These are phyloP conservation scores for Cadophora luteo-olivacea DNA, from an alignment of 2,329 filamentous ascomycete genomes.

Conservation along the genomic window DNA sequence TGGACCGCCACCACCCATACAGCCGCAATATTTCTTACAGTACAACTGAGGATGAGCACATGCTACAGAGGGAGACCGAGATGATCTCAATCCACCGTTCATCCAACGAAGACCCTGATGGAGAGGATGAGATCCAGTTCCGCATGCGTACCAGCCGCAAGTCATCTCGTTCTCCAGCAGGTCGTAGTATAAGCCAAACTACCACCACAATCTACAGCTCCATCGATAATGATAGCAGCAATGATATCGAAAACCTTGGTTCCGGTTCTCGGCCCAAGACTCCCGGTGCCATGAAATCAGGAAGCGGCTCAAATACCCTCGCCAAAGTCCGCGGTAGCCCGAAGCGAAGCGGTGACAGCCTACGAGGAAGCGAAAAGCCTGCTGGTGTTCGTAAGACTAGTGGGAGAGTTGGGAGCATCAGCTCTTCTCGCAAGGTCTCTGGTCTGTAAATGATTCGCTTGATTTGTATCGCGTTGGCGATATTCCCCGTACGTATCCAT, in stretches of 20 bases:
- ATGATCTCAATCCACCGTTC: conserved; percentile 65
- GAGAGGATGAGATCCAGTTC: conserved; percentile 73
- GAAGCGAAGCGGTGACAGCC: conserved; percentile 57
- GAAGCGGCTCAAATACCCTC: conserved; percentile 54
- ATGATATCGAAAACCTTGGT: conserved; percentile 76
- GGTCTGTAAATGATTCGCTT: conserved; percentile 38
- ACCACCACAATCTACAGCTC: conserved; percentile 71
- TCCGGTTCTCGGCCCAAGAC: conserved; percentile 54
- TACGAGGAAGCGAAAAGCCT: conserved; percentile 58
- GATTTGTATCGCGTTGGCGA: conserved; percentile 2
- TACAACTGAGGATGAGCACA: conserved; percentile 57
- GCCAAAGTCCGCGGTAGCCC: conserved; percentile 68
- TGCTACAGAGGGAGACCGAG: conserved; percentile 62
- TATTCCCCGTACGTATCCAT: conserved; percentile 19
- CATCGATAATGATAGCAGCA: conserved; percentile 71
- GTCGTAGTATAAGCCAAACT: conserved; percentile 71
- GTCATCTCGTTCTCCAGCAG: conserved; percentile 64
- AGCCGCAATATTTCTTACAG: conserved; percentile 58
- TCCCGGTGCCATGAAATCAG: conserved; percentile 61
- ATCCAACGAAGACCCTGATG: conserved; percentile 75
- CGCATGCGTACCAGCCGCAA: conserved; percentile 74
- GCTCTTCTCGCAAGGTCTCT: conserved; percentile 44
- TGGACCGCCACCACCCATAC: conserved; percentile 75
- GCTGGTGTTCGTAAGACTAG: conserved; percentile 68
- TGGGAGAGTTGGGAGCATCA: conserved; percentile 67